Conservation (phyloP, 805 yeast genomes). For the Candida silvatica region DNA sequence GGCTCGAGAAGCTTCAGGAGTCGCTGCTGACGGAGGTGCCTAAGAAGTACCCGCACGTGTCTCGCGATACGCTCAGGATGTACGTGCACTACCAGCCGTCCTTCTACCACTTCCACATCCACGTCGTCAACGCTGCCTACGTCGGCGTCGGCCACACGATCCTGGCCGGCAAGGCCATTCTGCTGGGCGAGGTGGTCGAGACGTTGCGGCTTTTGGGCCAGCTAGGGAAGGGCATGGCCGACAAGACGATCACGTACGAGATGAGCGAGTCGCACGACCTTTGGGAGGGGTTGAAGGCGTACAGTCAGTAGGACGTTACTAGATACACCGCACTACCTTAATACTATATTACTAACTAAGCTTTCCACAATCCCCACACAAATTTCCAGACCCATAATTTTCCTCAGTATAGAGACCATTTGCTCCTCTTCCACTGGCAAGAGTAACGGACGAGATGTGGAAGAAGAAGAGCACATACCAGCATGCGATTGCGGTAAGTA, state of each 20-base stretch:
- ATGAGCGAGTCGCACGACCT: conserved; percentile 74
- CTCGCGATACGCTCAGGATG: conserved; percentile 52
- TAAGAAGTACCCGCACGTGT: conserved; percentile 33
- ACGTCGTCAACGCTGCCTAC: conserved; percentile 68
- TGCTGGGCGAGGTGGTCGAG: conserved; percentile 77
- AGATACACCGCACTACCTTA: no score
- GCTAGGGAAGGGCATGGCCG: conserved; percentile 40
- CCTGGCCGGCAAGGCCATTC: conserved; percentile 69
- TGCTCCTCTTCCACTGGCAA: no score
- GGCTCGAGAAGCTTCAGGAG: conserved; percentile 39
- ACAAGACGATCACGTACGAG: conserved; percentile 52
- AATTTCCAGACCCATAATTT: no score
- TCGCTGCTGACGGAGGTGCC: conserved; percentile 42
- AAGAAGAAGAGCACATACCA: conserved; percentile 24
- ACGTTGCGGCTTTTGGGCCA: conserved; percentile 44
- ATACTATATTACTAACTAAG: no score
- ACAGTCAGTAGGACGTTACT: no score
- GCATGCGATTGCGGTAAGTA: conserved; percentile 22
- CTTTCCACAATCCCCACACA: no score
- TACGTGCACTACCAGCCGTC: conserved; percentile 95
- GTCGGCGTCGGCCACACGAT: conserved; percentile 63
- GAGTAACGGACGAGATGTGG: conserved; percentile 19
- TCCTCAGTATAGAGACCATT: no score
- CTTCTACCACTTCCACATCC: conserved; percentile 92
- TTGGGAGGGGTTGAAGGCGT: conserved; percentile 35